Evolutionary conservation across 345 rosid species (phyloP).

Genomic region (Eucalyptus cladocalyx): DNA sequence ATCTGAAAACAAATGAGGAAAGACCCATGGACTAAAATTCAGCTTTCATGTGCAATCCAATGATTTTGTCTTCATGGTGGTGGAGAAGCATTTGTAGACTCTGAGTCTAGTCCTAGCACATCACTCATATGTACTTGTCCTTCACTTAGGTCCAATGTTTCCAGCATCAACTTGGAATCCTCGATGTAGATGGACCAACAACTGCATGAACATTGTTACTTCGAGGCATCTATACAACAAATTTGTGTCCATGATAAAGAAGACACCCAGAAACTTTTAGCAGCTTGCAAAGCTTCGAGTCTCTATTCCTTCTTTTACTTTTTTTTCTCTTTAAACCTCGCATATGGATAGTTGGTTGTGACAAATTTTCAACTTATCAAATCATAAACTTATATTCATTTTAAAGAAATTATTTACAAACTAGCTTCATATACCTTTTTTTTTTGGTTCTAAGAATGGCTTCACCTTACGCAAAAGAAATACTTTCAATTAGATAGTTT

Average conservation of each 20-base stretch:
- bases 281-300: background rate
- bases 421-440: background rate
- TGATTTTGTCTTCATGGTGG: background rate
- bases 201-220: background rate
- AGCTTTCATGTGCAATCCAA: background rate
- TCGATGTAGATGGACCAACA: background rate
- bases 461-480: background rate
- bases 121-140: background rate
- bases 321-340: background rate
- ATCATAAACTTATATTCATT: no score
- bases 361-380: background rate
- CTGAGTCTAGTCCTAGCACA: background rate
- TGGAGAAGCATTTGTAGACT: background rate
- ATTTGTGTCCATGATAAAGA: background rate
- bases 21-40: background rate
- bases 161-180: background rate
- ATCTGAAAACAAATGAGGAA: background rate
- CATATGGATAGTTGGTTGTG: background rate
- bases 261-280: background rate
- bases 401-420: background rate
- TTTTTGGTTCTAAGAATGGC: background rate
- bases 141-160: background rate
- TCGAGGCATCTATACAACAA: background rate
- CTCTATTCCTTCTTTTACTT: background rate
- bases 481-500: background rate